Evolutionary conservation across 805 yeast genomes (phyloP), one percentile per base, ranked within the genome.

Genomic region (Saccharomycopsis lassenensis): DNA sequence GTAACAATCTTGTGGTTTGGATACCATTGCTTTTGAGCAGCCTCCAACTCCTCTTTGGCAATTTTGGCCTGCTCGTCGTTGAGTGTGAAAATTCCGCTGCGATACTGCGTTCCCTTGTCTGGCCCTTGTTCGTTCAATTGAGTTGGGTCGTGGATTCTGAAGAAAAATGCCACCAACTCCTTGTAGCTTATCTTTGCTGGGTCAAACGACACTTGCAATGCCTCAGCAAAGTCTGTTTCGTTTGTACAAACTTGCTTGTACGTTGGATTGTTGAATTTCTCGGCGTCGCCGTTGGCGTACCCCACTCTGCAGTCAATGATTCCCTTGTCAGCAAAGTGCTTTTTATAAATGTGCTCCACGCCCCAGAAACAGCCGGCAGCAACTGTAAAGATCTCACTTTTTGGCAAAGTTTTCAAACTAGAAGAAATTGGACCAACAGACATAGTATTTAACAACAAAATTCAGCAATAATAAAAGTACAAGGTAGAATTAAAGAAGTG

Each of bases 71-170:
- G 62, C 17, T 65, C 76, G 2, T 61, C 62, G 29, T 58, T 49
- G 49, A 75, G 80, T 6, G 77, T 64, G 57, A 75, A 84, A 7
- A 91, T 69, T 2, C 77, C 95, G 12, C 89, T 77, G 50, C 96
- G 71, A 61, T 89, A 89, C 56, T 91, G 97, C 1, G 89, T 73
- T 7, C 98, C 98, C 6, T 50, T 48, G 52, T 89, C 96, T 14
- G 83, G 81, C 3, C 98, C 98, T 57, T 91, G 97, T 2, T 69
- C 52, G 50, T 87, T 74, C 36, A 67, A 43, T 2, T 86, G 77
- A 2, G 97, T 91, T 32, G 98, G 97, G 57, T 91, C 97, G 56
- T 89, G 98, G 55, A 85, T 84, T 50, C 79, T 67, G 63, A 85
- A 87, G 63, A 89, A 91, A 48, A 87, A 83, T 38, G 78, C 87